Conservation (phyloP, 257 asterid species). For the Ophiorrhiza pumila region DNA sequence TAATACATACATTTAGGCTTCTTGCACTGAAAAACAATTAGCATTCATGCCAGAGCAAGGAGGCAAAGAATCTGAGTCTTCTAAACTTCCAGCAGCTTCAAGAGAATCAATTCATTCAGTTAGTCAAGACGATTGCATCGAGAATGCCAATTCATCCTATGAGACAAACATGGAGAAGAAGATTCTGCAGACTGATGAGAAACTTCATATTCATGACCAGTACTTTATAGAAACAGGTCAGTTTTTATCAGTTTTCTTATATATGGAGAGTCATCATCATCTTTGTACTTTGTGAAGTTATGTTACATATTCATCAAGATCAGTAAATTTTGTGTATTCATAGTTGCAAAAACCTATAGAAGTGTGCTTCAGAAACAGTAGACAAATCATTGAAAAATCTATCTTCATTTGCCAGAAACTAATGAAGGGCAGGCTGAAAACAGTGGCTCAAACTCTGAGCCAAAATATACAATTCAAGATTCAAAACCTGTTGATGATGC, state of each 20-base stretch:
- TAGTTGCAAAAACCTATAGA: neutral
- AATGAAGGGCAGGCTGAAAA: slow-evolving; percentile 29
- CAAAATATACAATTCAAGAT: slow-evolving; percentile 4
- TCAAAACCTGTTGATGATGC: slow-evolving; percentile 15
- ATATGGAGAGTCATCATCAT: neutral
- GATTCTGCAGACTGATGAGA: neutral
- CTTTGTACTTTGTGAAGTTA: neutral
- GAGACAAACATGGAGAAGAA: slow-evolving; percentile 26
- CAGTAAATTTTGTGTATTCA: neutral
- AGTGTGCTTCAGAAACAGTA: neutral
- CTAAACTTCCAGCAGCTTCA: slow-evolving; percentile 19
- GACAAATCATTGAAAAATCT: neutral
- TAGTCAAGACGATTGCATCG: slow-evolving; percentile 20
- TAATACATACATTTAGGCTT: neutral
- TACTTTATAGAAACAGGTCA: slow-evolving; percentile 34
- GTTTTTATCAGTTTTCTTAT: neutral
- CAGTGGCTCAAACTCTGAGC: slow-evolving; percentile 9
- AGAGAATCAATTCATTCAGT: slow-evolving; percentile 20
- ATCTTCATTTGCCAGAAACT: slow-evolving; percentile 15
- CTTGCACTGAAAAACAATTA: neutral
- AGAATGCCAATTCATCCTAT: slow-evolving; percentile 6
- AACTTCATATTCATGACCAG: slow-evolving; percentile 29
- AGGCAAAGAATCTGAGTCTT: slow-evolving; percentile 15
- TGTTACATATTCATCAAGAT: neutral
- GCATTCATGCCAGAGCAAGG: slow-evolving; percentile 6